Evolutionary conservation across 495 filamentous ascomycete genomes (phyloP), one percentile per base, ranked within the genome.

Genomic region (Penicillium diatomitis): DNA sequence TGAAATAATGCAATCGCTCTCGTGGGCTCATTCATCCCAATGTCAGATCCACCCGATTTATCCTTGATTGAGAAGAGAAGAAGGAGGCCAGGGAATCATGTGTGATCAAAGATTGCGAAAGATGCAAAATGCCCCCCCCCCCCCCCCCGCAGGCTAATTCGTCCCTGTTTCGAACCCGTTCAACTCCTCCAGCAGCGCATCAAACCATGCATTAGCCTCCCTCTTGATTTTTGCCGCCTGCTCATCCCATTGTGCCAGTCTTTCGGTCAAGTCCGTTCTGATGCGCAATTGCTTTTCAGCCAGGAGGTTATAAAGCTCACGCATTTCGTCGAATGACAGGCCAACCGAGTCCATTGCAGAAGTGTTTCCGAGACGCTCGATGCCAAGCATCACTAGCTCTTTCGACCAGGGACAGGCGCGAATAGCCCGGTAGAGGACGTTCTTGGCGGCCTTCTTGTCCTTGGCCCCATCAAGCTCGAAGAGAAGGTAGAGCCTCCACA

Each of bases 331-430:
- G 10, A 45, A 47, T 12, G 3, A 8, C 2, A 55, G 39, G 5
- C 55, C 51, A 3, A 40, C n/a, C 37, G 31, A 32, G 45, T 37
- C 30, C 41, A 32, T n/a, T 8, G 31, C 30, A 12, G 59, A 8
- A 32, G 64, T 59, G 40, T 53, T 61, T 50, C 58, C 63, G 28
- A 81, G 64, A 55, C 73, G 75, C 30, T 65, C 67, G 56, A 87
- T 87, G 0, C 72, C 83, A 29, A 84, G 56, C 69, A 86, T 71
- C 47, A 80, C 75, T 7, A 86, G 62, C 48, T 81, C 79, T 63
- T 89, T 92, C 1, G 79, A 80, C 86, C 87, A 87, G 1, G 86
- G 86, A 64, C 86, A 90, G 3, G 76, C 73, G 37, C 72, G 70
- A 41, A 78, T 59, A 0, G 62, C 71, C n/a, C 76, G 64, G 48